Evolutionary conservation across 768 basidiomycete genomes (phyloP).

Genomic region (Tubosaeta sp.): DNA sequence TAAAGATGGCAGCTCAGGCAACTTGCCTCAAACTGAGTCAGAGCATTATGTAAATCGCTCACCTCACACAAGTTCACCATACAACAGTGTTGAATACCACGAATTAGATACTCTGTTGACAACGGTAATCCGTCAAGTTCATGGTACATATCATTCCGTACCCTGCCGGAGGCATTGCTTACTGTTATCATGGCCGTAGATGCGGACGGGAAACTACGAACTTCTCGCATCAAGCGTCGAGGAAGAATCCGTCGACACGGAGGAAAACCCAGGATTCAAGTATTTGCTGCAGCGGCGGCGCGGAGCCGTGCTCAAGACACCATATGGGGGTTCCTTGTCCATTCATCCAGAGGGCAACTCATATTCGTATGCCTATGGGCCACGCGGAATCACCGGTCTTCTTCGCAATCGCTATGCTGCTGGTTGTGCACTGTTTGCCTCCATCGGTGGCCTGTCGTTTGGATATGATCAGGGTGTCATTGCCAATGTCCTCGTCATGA

Average conservation of each 20-base stretch:
- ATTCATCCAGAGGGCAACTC: slow-evolving; percentile 21
- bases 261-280: slow-evolving; percentile 11
- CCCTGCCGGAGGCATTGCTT: not conserved
- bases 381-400: slow-evolving; percentile 61
- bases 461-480: slow-evolving; percentile 87
- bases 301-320: slow-evolving; percentile 19
- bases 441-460: slow-evolving; percentile 73
- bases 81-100: not conserved
- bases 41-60: no score
- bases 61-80: no score
- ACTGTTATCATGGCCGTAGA: slow-evolving; percentile 4
- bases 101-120: not conserved
- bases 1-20: not conserved
- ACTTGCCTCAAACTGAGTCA: no score
- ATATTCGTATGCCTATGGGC: slow-evolving; percentile 72
- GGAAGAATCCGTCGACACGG: slow-evolving; percentile 12
- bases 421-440: slow-evolving; percentile 69
- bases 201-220: slow-evolving; percentile 11
- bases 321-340: slow-evolving; percentile 25
- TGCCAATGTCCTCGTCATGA: slow-evolving; percentile 82
- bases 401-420: slow-evolving; percentile 60
- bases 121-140: not conserved
- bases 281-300: slow-evolving; percentile 16
- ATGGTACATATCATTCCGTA: slow-evolving; percentile 12
- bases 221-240: slow-evolving; percentile 5